Evolutionary conservation across 2,329 filamentous ascomycete genomes (phyloP), one percentile per base, ranked within the genome.

Genomic region (Furcasterigmium sp.): DNA sequence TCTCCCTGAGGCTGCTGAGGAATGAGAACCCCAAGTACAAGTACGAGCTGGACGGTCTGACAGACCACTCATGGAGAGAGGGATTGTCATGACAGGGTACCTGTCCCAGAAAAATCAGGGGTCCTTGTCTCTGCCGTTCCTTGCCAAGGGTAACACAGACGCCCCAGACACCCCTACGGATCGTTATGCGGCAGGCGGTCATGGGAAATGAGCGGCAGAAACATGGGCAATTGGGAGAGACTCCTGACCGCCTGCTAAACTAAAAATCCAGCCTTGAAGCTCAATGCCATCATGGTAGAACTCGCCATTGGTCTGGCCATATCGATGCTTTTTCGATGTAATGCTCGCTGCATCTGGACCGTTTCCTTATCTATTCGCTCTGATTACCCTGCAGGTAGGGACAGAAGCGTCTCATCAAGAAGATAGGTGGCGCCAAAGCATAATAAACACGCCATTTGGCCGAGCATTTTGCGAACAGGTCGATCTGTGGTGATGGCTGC

Each of bases 401-500:
- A n/a, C n/a, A n/a, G n/a, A n/a, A n/a, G n/a, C n/a, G n/a, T n/a
- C n/a, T n/a, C n/a, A n/a, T n/a, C n/a, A n/a, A n/a, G n/a, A n/a
- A n/a, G n/a, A n/a, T n/a, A n/a, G 32, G 18, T 15, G 32, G 32
- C 7, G 17, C 32, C 4, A 18, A 35, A 35, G n/a, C 32, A 35
- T 35, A n/a, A n/a, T n/a, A 35, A 38, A 26, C n/a, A 15, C 21
- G 37, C 37, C 14, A 32, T 40, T 40, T 32, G 28, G 19, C 38
- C 38, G 38, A 40, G 28, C 26, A 32, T 40, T 40, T 13, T 25
- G 17, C 17, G 13, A 19, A 39, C 7, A 26, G 23, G 23, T 26
- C n/a, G n/a, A n/a, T n/a, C n/a, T n/a, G n/a, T 8, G 5, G 10
- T 13, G 5, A 32, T 8, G 29, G 10, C 14, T 14, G 29, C 14